Percentiles rank a stretch among this genome's conserved stretches.
These are phyloP conservation scores for Citrus hindsii DNA, from an alignment of 345 rosid genomes.

Conservation along the genomic window DNA sequence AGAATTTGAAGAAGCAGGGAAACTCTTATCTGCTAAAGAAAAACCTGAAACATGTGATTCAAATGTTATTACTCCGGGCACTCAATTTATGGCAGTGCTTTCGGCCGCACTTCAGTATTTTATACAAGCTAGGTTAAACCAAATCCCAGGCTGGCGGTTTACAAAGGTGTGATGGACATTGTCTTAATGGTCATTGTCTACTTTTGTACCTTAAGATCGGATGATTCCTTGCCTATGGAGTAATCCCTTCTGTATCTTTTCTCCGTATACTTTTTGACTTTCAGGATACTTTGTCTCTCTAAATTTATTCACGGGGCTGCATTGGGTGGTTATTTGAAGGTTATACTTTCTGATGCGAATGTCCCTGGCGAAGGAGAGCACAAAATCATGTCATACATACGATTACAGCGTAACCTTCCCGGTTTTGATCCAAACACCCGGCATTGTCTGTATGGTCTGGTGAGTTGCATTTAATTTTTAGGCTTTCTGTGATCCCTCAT, in stretches of 20 bases:
- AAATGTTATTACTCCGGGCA: constrained; percentile 98
- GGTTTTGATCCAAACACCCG: constrained; percentile 94
- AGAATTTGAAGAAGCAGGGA: constrained; percentile 75
- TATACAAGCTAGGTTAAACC: constrained; percentile 81
- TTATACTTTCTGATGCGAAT: constrained; percentile 95
- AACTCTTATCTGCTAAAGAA: constrained; percentile 51
- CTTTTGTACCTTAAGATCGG: constrained; percentile 34
- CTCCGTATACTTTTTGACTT: constrained; percentile 33
- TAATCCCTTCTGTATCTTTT: constrained; percentile 44
- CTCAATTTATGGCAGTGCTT: constrained; percentile 85
- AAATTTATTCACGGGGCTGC: constrained; percentile 58
- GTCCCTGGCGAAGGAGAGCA: constrained; percentile 99
- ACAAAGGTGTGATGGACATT: constrained; percentile 66
- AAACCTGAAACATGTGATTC: constrained; percentile 86
- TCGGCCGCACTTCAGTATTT: constrained; percentile 91
- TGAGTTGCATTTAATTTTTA: constrained; percentile 30
- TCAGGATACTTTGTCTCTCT: constrained; percentile 53
- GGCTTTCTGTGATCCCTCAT: not conserved
- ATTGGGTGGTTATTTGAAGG: constrained; percentile 78
- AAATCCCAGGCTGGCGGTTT: constrained; percentile 71
- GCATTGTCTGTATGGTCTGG: constrained; percentile 93
- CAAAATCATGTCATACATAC: constrained; percentile 93
- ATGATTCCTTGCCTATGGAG: constrained; percentile 49
- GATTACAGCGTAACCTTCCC: constrained; percentile 74
- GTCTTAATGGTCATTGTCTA: constrained; percentile 10